phyloP scores from a whole-genome alignment of 768 basidiomycete species.

The Kwoniella sp. region DNA sequence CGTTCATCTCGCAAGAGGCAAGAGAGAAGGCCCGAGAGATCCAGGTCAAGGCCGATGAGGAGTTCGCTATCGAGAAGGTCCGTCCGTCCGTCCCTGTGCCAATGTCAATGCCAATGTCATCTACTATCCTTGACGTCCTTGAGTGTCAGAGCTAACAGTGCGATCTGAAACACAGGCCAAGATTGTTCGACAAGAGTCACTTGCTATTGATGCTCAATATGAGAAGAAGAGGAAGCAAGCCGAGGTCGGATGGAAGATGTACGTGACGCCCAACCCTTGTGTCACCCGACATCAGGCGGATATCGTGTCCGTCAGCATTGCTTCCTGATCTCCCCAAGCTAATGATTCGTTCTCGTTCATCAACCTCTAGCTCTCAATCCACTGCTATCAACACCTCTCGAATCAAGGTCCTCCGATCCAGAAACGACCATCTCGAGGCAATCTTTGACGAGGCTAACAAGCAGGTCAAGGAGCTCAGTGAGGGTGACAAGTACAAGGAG shows the following conservation, averaged over 20 bases:
- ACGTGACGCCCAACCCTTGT: slow-evolving; percentile 45
- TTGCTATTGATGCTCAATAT: slow-evolving; percentile 87
- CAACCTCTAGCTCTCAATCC: slow-evolving; percentile 73
- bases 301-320: neutral
- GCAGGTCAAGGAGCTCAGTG: slow-evolving; percentile 66
- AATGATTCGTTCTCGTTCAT: neutral
- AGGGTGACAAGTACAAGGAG: slow-evolving; percentile 67
- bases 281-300: neutral
- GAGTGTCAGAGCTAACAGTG: neutral
- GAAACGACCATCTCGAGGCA: slow-evolving; percentile 89
- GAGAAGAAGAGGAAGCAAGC: slow-evolving; percentile 96
- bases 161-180: slow-evolving; percentile 68
- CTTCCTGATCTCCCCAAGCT: neutral
- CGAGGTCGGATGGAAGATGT: slow-evolving; percentile 97
- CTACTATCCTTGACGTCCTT: neutral
- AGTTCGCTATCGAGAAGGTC: slow-evolving; percentile 98
- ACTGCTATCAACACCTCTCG: slow-evolving; percentile 96
- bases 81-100: slow-evolving; percentile 10
- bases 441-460: slow-evolving; percentile 76
- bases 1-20: slow-evolving; percentile 98
- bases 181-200: slow-evolving; percentile 93
- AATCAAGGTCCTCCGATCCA: slow-evolving; percentile 80
- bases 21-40: slow-evolving; percentile 97
- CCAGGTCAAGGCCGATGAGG: slow-evolving; percentile 95
- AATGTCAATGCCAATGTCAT: neutral